Percentiles rank a stretch among this genome's conserved stretches.
Conservation (phyloP, 23 red algal species). For the Gracilaria domingensis region DNA sequence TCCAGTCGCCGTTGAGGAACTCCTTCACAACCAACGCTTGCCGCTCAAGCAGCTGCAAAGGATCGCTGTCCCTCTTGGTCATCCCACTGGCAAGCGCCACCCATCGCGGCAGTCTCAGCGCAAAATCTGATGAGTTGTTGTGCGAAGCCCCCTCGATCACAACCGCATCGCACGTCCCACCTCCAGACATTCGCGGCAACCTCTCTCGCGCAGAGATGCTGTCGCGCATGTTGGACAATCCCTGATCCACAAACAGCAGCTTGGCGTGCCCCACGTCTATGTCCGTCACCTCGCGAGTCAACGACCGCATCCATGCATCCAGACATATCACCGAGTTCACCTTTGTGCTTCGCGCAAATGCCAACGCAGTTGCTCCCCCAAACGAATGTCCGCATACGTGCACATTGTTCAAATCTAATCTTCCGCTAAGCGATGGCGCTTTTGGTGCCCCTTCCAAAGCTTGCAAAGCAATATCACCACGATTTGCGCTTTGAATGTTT, state of each 20-base stretch:
- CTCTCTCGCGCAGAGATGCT: conserved; percentile 22
- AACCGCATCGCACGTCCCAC: conserved; percentile 45
- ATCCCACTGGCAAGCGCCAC: conserved; percentile 41
- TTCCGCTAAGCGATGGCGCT: conserved; percentile 18
- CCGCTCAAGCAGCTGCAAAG: conserved; percentile 17
- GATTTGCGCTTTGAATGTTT: background rate
- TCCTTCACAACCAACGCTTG: conserved; percentile 16
- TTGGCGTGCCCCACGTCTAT: conserved; percentile 4
- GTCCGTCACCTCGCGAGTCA: background rate
- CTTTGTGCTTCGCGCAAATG: background rate
- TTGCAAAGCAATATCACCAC: background rate
- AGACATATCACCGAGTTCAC: conserved; percentile 33
- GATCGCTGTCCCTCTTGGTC: conserved; percentile 44
- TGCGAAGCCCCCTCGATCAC: conserved; percentile 35
- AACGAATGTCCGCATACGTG: conserved; percentile 60
- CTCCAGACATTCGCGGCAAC: conserved; percentile 3
- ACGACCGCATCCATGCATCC: conserved; percentile 66
- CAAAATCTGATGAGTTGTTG: conserved; percentile 74
- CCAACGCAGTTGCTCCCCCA: conserved; percentile 52
- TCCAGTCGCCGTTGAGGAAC: conserved; percentile 46
- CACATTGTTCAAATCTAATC: conserved; percentile 45
- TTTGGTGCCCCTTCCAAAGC: background rate
- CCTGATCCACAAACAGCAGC: conserved; percentile 61
- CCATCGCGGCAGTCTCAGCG: conserved; percentile 36
- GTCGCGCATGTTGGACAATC: conserved; percentile 18